A percentile compares a stretch with the other conserved stretches of the same genome.
These are phyloP conservation scores for Alternaria ethzedia DNA, from an alignment of 2,329 filamentous ascomycete species.

Conservation along the genomic window DNA sequence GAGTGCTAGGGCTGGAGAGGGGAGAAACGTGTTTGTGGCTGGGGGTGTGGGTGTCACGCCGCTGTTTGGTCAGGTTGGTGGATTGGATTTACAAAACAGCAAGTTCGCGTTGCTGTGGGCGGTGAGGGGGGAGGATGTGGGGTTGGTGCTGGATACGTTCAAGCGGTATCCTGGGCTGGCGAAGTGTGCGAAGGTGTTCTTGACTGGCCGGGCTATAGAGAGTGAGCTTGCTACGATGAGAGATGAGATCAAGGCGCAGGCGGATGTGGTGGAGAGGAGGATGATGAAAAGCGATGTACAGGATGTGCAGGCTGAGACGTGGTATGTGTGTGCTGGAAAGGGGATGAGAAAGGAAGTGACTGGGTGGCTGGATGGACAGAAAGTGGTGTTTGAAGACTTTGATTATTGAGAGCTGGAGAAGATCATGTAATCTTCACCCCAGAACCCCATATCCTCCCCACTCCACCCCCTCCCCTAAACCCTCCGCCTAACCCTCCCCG, in stretches of 20 bases:
- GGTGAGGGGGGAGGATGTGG: conserved; percentile 65
- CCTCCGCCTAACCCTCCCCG: conserved; percentile 7
- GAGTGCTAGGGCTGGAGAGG: conserved; percentile 23
- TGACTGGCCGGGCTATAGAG: conserved; percentile 59
- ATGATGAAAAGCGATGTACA: conserved; percentile 55
- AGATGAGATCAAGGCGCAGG: conserved; percentile 42
- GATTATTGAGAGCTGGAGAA: conserved; percentile 40
- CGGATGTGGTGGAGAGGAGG: conserved; percentile 53
- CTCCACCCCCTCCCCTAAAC: background rate
- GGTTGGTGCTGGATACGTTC: conserved; percentile 67
- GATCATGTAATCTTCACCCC: too few species aligned
- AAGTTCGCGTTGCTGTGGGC: conserved; percentile 72
- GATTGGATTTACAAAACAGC: conserved; percentile 8
- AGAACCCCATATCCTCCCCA: too few species aligned
- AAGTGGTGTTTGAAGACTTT: conserved; percentile 60
- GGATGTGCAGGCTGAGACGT: conserved; percentile 50
- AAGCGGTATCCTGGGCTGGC: conserved; percentile 60
- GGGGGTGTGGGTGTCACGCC: conserved; percentile 86
- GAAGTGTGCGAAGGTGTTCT: conserved; percentile 63
- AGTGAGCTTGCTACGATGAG: conserved; percentile 35
- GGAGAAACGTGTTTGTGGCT: conserved; percentile 68
- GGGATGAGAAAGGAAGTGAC: conserved; percentile 57
- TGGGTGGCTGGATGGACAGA: conserved; percentile 56
- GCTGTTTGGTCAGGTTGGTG: conserved; percentile 69
- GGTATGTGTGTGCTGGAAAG: conserved; percentile 66